Evolutionary conservation across 1,284 basidiomycete genomes (phyloP), one percentile per base, ranked within the genome.

Genomic region (Rhodotorula sp.): DNA sequence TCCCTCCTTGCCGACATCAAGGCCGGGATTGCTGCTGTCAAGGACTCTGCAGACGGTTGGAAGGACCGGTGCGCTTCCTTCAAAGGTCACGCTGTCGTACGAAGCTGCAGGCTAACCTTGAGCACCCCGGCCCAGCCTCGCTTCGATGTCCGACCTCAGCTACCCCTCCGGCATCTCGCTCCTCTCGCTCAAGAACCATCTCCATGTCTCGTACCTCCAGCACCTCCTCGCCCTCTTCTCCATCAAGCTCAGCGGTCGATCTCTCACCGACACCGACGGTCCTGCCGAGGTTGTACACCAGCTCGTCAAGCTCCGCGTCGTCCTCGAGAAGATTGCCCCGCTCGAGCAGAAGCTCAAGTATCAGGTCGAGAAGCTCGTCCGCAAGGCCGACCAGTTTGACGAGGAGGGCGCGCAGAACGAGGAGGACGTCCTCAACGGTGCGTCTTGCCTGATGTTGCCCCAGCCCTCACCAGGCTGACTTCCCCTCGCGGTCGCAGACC

Each of bases 281-380:
- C 46, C 60, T 29, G 80, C 81, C 67, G 70, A 81, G 63, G 80
- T 75, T 71, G 80, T 79, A 76, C 70, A 91, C 78, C 85, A 86
- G 0, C 86, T 91, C 84, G 85, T 93, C 57, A 89, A 92, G 77
- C 87, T 86, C 29, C 86, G 90, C 22, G 80, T 91, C 36, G 86
- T 90, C 12, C 84, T 93, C n/a, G 91, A 94, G 80, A 92, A 92
- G 82, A 84, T 89, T 62, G 89, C 88, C 74, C 84, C 86, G 3
- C 84, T 99, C 51, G 95, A 99, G 82, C 86, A 85, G 66, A 89
- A 91, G 79, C 90, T 98, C 86, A 89, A 88, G 71, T 97, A 98
- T 81, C 95, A 98, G 81, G 92, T 98, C 79, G 94, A 97, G 79
- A 97, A 98, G 81, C 87, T 97, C 32, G 86, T 94, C 44, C 86